Evolutionary conservation across 75 land plant species (phyloP).

Genomic region (Picea glauca): DNA sequence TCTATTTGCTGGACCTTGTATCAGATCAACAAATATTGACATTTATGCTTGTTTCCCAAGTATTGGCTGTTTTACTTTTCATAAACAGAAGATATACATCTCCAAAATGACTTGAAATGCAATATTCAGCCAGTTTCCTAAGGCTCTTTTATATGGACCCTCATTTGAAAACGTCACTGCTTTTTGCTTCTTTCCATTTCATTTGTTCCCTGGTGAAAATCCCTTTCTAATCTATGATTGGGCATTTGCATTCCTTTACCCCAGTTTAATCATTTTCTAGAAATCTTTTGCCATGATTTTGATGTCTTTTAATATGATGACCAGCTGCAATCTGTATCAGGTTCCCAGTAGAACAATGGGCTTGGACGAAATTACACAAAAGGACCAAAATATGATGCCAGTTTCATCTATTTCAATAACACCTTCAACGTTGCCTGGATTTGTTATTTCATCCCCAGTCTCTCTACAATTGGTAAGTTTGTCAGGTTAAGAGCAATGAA

Average conservation of each 20-base stretch:
- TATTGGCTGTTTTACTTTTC: not conserved
- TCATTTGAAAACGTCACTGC: not conserved
- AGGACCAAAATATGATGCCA: not conserved
- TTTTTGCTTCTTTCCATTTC: not conserved
- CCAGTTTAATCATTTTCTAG: slow-evolving; percentile 2
- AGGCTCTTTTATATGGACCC: not conserved
- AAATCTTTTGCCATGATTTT: slow-evolving; percentile 1
- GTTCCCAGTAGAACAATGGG: not conserved
- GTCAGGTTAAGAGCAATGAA: not conserved
- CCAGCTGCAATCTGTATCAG: slow-evolving; percentile 12
- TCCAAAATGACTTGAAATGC: not conserved
- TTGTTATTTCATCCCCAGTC: not conserved
- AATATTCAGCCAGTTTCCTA: not conserved
- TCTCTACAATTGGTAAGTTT: slow-evolving; percentile 17
- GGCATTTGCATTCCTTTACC: not conserved
- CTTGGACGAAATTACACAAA: not conserved
- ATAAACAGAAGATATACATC: not conserved
- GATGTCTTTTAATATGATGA: slow-evolving; percentile 13
- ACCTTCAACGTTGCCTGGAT: not conserved
- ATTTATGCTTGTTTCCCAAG: slow-evolving; percentile 2
- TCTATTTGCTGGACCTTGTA: slow-evolving; percentile 1
- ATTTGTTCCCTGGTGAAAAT: not conserved
- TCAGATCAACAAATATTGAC: not conserved
- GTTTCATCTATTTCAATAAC: slow-evolving; percentile 1
- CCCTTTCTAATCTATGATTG: not conserved